Conservation (phyloP, 75 land plant genomes). For the Ceratopteris richardii region DNA sequence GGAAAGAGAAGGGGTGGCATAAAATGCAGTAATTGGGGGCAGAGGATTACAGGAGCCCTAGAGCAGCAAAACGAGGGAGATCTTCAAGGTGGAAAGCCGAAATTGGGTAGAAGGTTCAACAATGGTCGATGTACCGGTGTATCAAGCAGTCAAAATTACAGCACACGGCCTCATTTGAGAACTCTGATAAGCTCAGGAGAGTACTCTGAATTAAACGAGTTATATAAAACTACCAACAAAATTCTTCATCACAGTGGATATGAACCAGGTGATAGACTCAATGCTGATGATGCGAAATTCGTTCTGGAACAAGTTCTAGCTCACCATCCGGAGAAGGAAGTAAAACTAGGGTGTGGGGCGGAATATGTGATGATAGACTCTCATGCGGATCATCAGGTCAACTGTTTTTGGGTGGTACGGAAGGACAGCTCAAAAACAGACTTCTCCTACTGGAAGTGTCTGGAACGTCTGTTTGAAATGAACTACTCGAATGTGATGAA, state of each 20-base stretch:
- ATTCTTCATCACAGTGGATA: conserved; percentile 19
- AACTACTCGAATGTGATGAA: conserved; percentile 53
- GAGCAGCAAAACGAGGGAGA: too few species aligned
- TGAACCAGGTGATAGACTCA: conserved; percentile 41
- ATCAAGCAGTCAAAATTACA: too few species aligned
- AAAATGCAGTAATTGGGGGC: too few species aligned
- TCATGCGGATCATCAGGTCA: conserved; percentile 53
- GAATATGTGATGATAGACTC: conserved; percentile 57
- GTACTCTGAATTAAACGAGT: not conserved
- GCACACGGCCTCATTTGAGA: too few species aligned
- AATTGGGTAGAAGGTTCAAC: too few species aligned
- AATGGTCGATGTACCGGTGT: too few species aligned
- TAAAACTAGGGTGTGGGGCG: conserved; percentile 54
- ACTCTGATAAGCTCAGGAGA: too few species aligned
- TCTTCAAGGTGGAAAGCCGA: too few species aligned
- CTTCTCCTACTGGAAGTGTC: conserved; percentile 87
- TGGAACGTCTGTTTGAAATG: conserved; percentile 56
- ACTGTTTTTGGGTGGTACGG: conserved; percentile 72
- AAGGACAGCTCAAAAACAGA: conserved; percentile 62
- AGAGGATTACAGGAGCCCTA: too few species aligned
- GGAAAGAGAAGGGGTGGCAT: not conserved
- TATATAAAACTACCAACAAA: not conserved
- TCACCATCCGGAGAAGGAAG: conserved; percentile 45
- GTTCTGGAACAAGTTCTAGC: conserved; percentile 43
- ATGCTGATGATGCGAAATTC: conserved; percentile 31